These are phyloP conservation scores for Phaseolus coccineus DNA, from an alignment of 331 rosid genomes.

Conservation along the genomic window DNA sequence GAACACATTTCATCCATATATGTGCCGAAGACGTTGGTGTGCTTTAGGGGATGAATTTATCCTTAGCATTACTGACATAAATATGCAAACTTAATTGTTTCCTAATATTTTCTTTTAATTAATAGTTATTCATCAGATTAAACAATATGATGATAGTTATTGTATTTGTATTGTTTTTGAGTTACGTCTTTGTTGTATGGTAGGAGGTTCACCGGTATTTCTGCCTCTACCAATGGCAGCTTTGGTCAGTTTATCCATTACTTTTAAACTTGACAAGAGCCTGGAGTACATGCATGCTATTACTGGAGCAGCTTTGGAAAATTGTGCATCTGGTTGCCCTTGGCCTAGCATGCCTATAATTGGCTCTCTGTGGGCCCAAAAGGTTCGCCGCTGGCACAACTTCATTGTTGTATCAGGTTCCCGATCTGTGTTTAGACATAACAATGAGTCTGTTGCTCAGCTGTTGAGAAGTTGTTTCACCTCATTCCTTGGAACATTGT, in stretches of 20 bases:
- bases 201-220: constrained; percentile 61
- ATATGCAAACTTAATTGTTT: constrained; percentile 28
- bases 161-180: constrained; percentile 40
- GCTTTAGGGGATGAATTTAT: constrained; percentile 27
- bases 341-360: constrained; percentile 81
- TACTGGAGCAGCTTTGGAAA: constrained; percentile 78
- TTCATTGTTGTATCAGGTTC: constrained; percentile 76
- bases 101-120: constrained; percentile 20
- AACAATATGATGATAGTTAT: constrained; percentile 32
- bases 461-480: constrained; percentile 82
- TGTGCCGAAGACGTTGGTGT: constrained; percentile 2
- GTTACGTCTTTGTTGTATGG: constrained; percentile 41
- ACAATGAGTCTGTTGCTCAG: constrained; percentile 70
- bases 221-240: constrained; percentile 93
- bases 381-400: constrained; percentile 85
- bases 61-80: constrained; percentile 18
- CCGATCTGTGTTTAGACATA: constrained; percentile 69
- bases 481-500: constrained; percentile 61
- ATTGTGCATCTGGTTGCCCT: constrained; percentile 73
- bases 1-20: neutral
- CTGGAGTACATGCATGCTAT: constrained; percentile 68
- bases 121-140: constrained; percentile 28
- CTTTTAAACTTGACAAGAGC: constrained; percentile 79
- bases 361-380: constrained; percentile 84
- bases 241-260: constrained; percentile 83